Evolutionary conservation across 345 rosid genomes (phyloP), one percentile per base, ranked within the genome.

Genomic region (Populus nigra): DNA sequence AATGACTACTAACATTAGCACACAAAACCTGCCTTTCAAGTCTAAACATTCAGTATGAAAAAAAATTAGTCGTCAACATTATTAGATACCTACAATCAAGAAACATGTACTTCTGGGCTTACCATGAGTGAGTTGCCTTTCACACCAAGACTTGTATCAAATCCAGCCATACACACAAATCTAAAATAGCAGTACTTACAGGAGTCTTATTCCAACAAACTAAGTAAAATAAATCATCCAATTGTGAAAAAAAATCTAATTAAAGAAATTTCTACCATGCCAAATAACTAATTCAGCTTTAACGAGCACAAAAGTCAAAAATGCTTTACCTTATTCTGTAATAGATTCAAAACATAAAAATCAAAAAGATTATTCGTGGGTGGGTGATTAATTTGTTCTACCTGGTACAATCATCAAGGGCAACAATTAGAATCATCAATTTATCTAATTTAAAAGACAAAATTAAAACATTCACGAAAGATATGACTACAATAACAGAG

Each of bases 1-100:
- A 83, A 72, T 43, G 38, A 5, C 47, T 39, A 9, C 23, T 53
- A 53, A 53, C 59, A 41, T 50, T 0, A 16, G 18, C 25, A 33
- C 68, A 16, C 35, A 49, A 41, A 18, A 33, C 38, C 20, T 55
- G 47, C 53, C 74, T 77, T 80, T 47, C 77, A 77, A 80, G 83
- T 78, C 69, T 67, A 22, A 39, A 35, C 50, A 70, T 77, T 3
- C 71, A 16, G 25, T 20, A 10, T 5, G 20, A 71, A 29, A 29
- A 8, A 9, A 22, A 10, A 41, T 1, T 12, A 35, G 8, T 23
- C 12, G 35, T 69, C 73, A 69, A 69, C 55, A 8, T 49, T 31
- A n/a, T 27, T 27, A 27, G 67, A 36, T 36, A 57, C 68, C 50
- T 12, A 57, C 13, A 33, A n/a, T 59, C 27, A 57, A n/a, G 76